These are phyloP conservation scores for Kwoniella dejecticola DNA, from an alignment of 768 basidiomycete genomes.

Conservation along the genomic window DNA sequence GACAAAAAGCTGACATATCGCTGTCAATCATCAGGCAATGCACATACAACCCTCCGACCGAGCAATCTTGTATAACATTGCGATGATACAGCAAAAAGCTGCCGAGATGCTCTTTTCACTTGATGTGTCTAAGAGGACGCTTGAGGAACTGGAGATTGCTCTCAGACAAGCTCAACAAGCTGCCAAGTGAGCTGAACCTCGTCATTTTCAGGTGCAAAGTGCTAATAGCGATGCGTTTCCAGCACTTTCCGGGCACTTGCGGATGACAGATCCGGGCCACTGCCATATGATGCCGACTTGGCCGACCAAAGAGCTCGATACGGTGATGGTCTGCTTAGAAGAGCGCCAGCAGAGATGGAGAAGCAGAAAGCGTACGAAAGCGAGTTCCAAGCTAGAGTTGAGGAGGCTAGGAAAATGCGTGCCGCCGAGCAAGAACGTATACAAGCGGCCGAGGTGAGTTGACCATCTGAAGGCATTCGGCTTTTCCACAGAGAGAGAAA, in stretches of 20 bases:
- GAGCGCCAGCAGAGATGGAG: conserved; percentile 75
- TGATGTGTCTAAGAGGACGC: conserved; percentile 71
- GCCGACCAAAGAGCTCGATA: conserved; percentile 89
- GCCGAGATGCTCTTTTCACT: conserved; percentile 83
- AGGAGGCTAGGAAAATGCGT: conserved; percentile 73
- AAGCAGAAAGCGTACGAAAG: conserved; percentile 72
- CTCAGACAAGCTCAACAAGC: conserved; percentile 81
- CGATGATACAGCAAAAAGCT: conserved; percentile 96
- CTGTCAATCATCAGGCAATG: conserved; percentile 64
- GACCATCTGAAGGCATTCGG: background rate
- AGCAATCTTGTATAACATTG: conserved; percentile 89
- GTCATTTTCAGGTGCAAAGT: too few relatives aligned
- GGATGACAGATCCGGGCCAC: conserved; percentile 65
- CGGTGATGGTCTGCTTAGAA: conserved; percentile 79
- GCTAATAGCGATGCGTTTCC: background rate
- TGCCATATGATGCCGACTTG: conserved; percentile 83
- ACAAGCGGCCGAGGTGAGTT: conserved; percentile 58
- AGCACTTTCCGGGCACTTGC: conserved; percentile 85
- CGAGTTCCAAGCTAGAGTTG: conserved; percentile 71
- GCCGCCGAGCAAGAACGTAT: conserved; percentile 75
- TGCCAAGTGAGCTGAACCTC: conserved; percentile 65
- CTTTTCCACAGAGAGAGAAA: background rate
- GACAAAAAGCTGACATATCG: background rate
- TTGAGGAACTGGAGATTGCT: conserved; percentile 75
- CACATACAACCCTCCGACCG: conserved; percentile 85